A percentile compares a stretch with the other conserved stretches of the same genome.
These are phyloP conservation scores for Cercospora sp. DNA, from an alignment of 2,329 filamentous ascomycete species.

Conservation along the genomic window DNA sequence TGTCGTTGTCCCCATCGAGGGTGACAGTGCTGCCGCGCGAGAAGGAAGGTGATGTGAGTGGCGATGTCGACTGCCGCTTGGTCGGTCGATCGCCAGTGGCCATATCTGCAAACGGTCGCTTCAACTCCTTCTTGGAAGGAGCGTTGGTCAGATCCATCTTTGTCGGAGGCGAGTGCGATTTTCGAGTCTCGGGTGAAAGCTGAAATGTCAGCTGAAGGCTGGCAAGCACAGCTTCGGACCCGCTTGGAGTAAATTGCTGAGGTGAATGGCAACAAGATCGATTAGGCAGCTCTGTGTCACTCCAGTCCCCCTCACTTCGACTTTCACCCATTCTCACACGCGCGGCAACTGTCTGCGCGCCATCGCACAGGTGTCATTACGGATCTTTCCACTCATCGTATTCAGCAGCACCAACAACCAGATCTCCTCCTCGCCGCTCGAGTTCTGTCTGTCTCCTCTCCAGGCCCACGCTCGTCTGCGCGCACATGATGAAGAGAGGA, in stretches of 20 bases:
- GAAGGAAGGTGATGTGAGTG: background rate
- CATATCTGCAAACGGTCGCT: slow-evolving; percentile 4
- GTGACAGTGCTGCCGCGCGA: background rate
- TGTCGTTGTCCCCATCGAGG: background rate
- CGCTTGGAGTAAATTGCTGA: background rate
- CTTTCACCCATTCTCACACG: background rate
- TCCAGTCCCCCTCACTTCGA: background rate
- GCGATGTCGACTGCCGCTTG: slow-evolving; percentile 16
- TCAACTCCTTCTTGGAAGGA: slow-evolving; percentile 3
- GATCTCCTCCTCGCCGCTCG: background rate
- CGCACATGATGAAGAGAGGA: background rate
- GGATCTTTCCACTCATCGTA: background rate
- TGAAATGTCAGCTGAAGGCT: background rate
- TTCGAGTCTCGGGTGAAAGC: background rate
- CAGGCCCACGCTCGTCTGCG: background rate
- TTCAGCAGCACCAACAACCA: background rate
- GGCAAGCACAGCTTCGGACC: background rate
- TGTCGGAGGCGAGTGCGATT: background rate
- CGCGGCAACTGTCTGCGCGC: background rate
- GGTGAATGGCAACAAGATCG: background rate
- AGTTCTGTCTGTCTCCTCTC: background rate
- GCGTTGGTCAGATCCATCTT: background rate
- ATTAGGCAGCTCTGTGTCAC: background rate
- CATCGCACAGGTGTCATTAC: background rate
- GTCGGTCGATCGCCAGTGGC: slow-evolving; percentile 3